phyloP scores from a whole-genome alignment of 1,139 yeast species.

The Diutina scorzettiae region DNA sequence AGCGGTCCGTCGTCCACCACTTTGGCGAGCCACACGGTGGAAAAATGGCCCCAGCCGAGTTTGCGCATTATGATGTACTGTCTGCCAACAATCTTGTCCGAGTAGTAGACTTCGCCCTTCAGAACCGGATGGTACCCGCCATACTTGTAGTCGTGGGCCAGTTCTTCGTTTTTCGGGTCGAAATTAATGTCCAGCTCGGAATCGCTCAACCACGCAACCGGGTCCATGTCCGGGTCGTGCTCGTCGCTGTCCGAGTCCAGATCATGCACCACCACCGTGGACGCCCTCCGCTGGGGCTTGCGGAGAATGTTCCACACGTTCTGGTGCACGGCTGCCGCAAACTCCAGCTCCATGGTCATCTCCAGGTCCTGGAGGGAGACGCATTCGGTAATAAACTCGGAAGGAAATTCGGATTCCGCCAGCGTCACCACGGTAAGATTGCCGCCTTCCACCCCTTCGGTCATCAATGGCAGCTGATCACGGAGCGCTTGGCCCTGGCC shows the following conservation, averaged over 20 bases:
- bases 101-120: slow-evolving; percentile 52
- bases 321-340: not conserved
- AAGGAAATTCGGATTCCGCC: not conserved
- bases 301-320: slow-evolving; percentile 1
- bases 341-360: slow-evolving; percentile 16
- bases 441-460: not conserved
- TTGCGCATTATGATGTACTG: slow-evolving; percentile 58
- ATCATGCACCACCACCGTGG: not conserved
- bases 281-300: not conserved
- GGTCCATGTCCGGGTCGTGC: slow-evolving; percentile 4
- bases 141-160: slow-evolving; percentile 53
- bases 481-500: not conserved
- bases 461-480: not conserved
- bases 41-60: slow-evolving; percentile 87
- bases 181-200: slow-evolving; percentile 2
- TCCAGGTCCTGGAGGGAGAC: slow-evolving; percentile 29
- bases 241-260: slow-evolving; percentile 1
- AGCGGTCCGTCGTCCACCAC: slow-evolving; percentile 13
- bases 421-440: not conserved
- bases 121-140: slow-evolving; percentile 87
- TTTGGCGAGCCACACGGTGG: slow-evolving; percentile 79
- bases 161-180: slow-evolving; percentile 49
- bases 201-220: slow-evolving; percentile 4
- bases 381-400: slow-evolving; percentile 23
- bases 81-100: slow-evolving; percentile 20